Evolutionary conservation across 1,284 basidiomycete genomes (phyloP), one percentile per base, ranked within the genome.

Genomic region (Neotropicomus parvogracilis): DNA sequence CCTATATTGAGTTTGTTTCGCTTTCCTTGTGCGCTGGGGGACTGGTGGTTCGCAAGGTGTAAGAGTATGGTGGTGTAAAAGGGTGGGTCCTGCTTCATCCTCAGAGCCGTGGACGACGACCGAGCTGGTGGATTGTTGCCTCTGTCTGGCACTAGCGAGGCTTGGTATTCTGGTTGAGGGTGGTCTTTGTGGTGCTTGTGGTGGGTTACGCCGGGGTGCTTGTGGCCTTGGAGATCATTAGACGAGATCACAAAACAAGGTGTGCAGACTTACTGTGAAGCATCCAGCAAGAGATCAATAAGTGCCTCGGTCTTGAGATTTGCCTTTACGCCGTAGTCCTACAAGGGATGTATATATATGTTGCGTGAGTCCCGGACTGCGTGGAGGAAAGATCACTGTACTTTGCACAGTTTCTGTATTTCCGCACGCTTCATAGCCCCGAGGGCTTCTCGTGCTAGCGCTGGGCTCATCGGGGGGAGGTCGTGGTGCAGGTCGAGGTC

Each of bases 391-490:
- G 29, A 14, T 0, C 40, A 57, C 61, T 10, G 48, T 57, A 85
- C 87, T 71, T 89, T 89, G 78, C 87, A 88, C 31, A 89, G 63
- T 57, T 72, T 79, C 69, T 89, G 86, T n/a, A 89, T 68, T 44
- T 89, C 85, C 4, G 65, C 67, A 33, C 87, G 75, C 56, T 80
- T 84, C 78, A 89, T 78, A 13, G 70, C 64, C 67, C 83, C 74
- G 26, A 88, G 75, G 44, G 70, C 70, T 55, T 77, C 70, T 57
- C 79, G 75, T 54, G 73, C 72, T n/a, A 78, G 77, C 33, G 77
- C 57, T 8, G 71, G 63, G 27, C 75, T 62, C 81, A 83, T 82
- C 38, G 52, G 28, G 4, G 40, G 35, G n/a, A n/a, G 31, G 46
- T 49, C 17, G 47, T 50, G 41, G 48, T 49, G 51, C 5, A 24